These are phyloP conservation scores for Sisymbrium irio DNA, from an alignment of 345 rosid species.

Conservation along the genomic window DNA sequence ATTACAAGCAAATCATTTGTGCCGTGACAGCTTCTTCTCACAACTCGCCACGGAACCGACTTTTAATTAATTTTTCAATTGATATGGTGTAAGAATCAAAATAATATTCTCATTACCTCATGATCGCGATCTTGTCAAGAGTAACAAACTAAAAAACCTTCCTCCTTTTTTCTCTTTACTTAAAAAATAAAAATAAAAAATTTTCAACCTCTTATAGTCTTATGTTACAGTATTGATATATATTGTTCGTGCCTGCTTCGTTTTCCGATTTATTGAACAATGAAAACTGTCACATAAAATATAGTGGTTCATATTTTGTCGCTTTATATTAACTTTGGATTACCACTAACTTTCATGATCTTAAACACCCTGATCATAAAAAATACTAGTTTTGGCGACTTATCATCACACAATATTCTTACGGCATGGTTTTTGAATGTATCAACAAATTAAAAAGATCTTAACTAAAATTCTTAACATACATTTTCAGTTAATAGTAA, in stretches of 20 bases:
- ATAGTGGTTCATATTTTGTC: neutral
- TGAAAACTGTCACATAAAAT: neutral
- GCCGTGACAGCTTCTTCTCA: conserved; percentile 21
- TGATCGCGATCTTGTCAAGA: neutral
- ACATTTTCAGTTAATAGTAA: too few relatives aligned
- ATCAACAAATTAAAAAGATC: neutral
- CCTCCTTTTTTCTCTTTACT: neutral
- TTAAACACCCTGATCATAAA: neutral
- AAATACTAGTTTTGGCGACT: too few relatives aligned
- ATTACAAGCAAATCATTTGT: conserved; percentile 18
- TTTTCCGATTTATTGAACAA: neutral
- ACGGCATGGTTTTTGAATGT: neutral
- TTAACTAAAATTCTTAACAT: neutral
- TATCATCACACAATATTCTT: neutral
- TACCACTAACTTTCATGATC: neutral
- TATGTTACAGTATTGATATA: too few relatives aligned
- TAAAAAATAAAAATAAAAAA: too few relatives aligned
- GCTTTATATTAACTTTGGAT: neutral
- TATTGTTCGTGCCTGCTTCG: neutral
- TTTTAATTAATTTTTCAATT: neutral
- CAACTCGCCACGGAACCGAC: conserved; percentile 17
- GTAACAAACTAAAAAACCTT: neutral
- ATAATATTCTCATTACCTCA: conserved; percentile 6
- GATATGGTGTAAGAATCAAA: conserved; percentile 14
- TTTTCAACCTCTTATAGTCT: too few relatives aligned